These are phyloP conservation scores for Fusarium illudens DNA, from an alignment of 2,329 filamentous ascomycete genomes.

Conservation along the genomic window DNA sequence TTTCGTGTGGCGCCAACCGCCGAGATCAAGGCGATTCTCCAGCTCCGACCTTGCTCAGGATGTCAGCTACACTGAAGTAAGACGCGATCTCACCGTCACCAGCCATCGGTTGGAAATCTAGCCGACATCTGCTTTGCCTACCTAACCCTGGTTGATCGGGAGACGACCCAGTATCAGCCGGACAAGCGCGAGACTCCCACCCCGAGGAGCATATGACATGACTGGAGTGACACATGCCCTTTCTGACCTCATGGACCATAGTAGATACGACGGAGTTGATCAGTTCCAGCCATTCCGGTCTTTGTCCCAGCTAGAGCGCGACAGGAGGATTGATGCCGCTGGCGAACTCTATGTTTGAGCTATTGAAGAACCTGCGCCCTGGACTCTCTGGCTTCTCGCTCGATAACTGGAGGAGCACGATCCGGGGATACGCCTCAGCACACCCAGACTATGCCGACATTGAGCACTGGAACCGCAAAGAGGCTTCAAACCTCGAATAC, in stretches of 20 bases:
- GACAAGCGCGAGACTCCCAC: neutral
- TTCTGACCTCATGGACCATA: neutral
- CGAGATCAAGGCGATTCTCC: neutral
- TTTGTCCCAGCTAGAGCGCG: neutral
- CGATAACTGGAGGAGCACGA: conserved; percentile 58
- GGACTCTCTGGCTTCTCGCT: conserved; percentile 46
- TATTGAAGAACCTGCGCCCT: conserved; percentile 44
- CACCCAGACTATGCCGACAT: conserved; percentile 53
- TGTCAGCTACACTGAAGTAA: neutral
- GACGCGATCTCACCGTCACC: neutral
- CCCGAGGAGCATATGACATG: neutral
- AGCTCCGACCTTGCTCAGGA: neutral
- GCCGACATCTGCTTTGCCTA: neutral
- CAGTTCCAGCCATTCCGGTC: neutral
- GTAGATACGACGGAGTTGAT: neutral
- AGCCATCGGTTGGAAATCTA: neutral
- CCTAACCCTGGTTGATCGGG: neutral
- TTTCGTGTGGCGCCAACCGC: neutral
- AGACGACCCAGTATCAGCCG: neutral
- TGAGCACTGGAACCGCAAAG: conserved; percentile 45
- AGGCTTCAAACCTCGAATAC: conserved; percentile 59
- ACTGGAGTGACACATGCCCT: neutral
- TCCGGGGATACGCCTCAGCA: conserved; percentile 49
- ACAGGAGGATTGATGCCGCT: neutral
- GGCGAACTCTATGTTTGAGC: conserved; percentile 48